Percentiles rank a stretch among this genome's conserved stretches.
phyloP scores from a whole-genome alignment of 768 basidiomycete genomes.

The Boletus tomentosulus region DNA sequence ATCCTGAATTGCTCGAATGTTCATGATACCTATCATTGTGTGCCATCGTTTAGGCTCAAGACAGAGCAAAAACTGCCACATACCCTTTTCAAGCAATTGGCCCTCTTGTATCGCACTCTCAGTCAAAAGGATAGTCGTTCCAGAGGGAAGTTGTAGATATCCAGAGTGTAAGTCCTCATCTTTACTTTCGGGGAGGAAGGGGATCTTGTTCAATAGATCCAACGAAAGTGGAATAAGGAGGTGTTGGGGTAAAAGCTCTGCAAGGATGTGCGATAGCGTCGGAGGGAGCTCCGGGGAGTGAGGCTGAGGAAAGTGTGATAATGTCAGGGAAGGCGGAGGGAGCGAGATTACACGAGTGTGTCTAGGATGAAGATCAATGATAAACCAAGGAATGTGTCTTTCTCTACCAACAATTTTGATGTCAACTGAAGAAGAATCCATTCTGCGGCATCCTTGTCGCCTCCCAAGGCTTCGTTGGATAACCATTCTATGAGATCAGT shows the following conservation, averaged over 20 bases:
- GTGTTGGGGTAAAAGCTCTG: conserved; percentile 55
- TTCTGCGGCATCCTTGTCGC: conserved; percentile 67
- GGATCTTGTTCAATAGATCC: conserved; percentile 50
- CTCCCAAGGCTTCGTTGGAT: conserved; percentile 61
- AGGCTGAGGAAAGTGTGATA: conserved; percentile 58
- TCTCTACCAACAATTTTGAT: conserved; percentile 55
- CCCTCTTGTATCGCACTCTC: conserved; percentile 71
- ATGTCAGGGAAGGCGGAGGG: conserved; percentile 59
- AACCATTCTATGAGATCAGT: conserved; percentile 68
- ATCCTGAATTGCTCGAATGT: conserved; percentile 60
- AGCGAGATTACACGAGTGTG: conserved; percentile 65
- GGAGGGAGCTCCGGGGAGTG: conserved; percentile 33
- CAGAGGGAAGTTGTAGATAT: conserved; percentile 64
- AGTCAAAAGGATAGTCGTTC: conserved; percentile 56
- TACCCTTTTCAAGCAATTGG: conserved; percentile 49
- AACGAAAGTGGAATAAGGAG: conserved; percentile 59
- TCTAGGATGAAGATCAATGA: conserved; percentile 33
- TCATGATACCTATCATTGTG: conserved; percentile 48
- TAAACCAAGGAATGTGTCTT: not conserved
- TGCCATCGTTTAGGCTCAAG: not conserved
- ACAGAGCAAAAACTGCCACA: not conserved
- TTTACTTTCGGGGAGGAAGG: conserved; percentile 62
- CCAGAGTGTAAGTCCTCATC: conserved; percentile 74
- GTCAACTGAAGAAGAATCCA: conserved; percentile 64
- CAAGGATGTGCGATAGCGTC: conserved; percentile 50